Percentiles rank a stretch among this genome's conserved stretches.
phyloP scores from a whole-genome alignment of 352 stramenopile genomes.

The Phytophthora meadii region DNA sequence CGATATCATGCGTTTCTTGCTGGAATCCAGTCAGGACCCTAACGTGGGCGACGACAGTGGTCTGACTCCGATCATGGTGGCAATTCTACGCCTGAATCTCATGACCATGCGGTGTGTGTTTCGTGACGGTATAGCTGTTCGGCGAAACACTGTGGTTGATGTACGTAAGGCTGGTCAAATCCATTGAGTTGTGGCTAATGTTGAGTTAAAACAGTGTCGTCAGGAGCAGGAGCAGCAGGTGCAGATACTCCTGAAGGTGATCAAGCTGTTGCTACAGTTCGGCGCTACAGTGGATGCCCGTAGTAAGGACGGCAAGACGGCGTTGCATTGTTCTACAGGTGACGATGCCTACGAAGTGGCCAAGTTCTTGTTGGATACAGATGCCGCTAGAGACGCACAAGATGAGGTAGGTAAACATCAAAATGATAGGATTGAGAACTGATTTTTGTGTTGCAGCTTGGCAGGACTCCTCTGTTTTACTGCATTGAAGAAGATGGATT shows the following conservation, averaged over 20 bases:
- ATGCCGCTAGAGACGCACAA: conserved; percentile 10
- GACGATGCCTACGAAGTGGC: conserved; percentile 36
- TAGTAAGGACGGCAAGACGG: conserved; percentile 34
- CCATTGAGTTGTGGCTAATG: neutral
- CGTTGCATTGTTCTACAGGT: conserved; percentile 27
- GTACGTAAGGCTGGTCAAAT: conserved; percentile 11
- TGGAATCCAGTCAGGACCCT: conserved; percentile 29
- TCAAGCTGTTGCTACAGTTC: conserved; percentile 18
- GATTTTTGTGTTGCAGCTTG: conserved; percentile 12
- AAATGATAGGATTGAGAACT: neutral
- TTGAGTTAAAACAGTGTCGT: conserved; percentile 20
- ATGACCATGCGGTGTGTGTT: conserved; percentile 37
- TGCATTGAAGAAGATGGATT: conserved; percentile 33
- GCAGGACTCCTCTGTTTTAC: conserved; percentile 36
- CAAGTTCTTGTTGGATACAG: conserved; percentile 30
- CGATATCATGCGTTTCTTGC: conserved; percentile 26
- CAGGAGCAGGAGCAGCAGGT: conserved; percentile 21
- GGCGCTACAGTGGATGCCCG: conserved; percentile 16
- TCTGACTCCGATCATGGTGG: conserved; percentile 38
- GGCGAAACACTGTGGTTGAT: conserved; percentile 31
- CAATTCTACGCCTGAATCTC: conserved; percentile 33
- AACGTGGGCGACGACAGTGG: conserved; percentile 21
- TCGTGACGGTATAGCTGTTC: conserved; percentile 15
- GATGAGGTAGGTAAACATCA: conserved; percentile 20
- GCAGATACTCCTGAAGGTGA: conserved; percentile 2